phyloP scores from a whole-genome alignment of 257 asterid species.

The Ligustrum vulgare region DNA sequence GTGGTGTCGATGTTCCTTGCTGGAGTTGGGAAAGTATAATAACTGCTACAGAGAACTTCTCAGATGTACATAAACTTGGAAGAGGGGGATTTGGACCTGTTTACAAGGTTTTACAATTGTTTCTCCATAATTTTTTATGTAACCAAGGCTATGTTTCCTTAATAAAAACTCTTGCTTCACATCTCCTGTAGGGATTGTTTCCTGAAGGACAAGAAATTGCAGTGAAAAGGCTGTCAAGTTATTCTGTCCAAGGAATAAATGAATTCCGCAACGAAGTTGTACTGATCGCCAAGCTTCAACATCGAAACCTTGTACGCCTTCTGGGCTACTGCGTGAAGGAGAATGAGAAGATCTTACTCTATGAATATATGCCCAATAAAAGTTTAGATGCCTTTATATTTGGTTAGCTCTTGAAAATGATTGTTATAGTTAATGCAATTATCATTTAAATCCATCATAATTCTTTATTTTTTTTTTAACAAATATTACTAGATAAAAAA shows the following conservation, averaged over 20 bases:
- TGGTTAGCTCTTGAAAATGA: slow-evolving; percentile 27
- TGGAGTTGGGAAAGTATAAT: slow-evolving; percentile 40
- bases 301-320: slow-evolving; percentile 48
- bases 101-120: slow-evolving; percentile 37
- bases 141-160: not conserved
- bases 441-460: not conserved
- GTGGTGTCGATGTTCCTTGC: slow-evolving; percentile 37
- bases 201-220: slow-evolving; percentile 40
- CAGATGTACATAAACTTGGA: slow-evolving; percentile 54
- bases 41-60: slow-evolving; percentile 53
- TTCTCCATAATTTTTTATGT: not conserved
- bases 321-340: slow-evolving; percentile 43
- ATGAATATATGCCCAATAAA: slow-evolving; percentile 48
- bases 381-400: slow-evolving; percentile 47
- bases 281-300: slow-evolving; percentile 49
- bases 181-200: slow-evolving; percentile 38
- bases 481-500: slow-evolving; percentile 21
- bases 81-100: slow-evolving; percentile 73
- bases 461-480: not conserved
- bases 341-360: slow-evolving; percentile 40
- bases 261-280: slow-evolving; percentile 47
- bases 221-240: slow-evolving; percentile 46
- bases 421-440: not conserved
- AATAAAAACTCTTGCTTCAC: not conserved
- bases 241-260: slow-evolving; percentile 39